Evolutionary conservation across 2,329 filamentous ascomycete species (phyloP).

Genomic region (Rhynchosporium graminicola): DNA sequence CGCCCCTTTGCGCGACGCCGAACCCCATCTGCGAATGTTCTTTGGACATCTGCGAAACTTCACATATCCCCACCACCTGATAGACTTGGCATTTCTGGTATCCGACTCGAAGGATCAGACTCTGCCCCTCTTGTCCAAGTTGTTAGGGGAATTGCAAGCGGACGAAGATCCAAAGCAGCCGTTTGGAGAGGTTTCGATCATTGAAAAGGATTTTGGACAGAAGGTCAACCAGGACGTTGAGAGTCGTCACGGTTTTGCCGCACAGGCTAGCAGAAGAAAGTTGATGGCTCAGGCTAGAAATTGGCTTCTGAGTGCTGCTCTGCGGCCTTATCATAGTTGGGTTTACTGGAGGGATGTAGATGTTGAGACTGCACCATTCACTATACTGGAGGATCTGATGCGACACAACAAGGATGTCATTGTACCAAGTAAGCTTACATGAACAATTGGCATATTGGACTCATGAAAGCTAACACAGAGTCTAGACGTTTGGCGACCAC

Average conservation of each 20-base stretch:
- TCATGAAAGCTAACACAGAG: constrained; percentile 7
- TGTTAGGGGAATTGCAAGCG: constrained; percentile 77
- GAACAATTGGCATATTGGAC: neutral
- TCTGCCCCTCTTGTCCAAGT: constrained; percentile 70
- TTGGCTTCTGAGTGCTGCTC: constrained; percentile 90
- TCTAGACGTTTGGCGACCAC: constrained; percentile 92
- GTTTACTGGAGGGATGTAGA: constrained; percentile 99
- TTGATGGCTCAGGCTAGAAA: constrained; percentile 97
- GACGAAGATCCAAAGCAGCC: constrained; percentile 77
- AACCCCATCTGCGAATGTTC: constrained; percentile 94
- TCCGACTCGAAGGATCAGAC: constrained; percentile 97
- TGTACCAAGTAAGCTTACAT: constrained; percentile 78
- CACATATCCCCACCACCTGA: constrained; percentile 94
- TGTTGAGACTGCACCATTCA: constrained; percentile 95
- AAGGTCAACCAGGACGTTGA: constrained; percentile 98
- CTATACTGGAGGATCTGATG: constrained; percentile 97
- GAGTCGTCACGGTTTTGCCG: constrained; percentile 94
- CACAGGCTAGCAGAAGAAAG: constrained; percentile 90
- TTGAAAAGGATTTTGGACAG: constrained; percentile 98
- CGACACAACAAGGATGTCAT: constrained; percentile 98
- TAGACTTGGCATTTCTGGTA: constrained; percentile 94
- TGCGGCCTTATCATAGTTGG: constrained; percentile 96
- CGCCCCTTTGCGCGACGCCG: constrained; percentile 89
- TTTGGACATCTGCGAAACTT: constrained; percentile 96
- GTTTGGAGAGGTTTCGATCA: constrained; percentile 95